Evolutionary conservation across 805 yeast species (phyloP).

Genomic region (Candida stauntonica): DNA sequence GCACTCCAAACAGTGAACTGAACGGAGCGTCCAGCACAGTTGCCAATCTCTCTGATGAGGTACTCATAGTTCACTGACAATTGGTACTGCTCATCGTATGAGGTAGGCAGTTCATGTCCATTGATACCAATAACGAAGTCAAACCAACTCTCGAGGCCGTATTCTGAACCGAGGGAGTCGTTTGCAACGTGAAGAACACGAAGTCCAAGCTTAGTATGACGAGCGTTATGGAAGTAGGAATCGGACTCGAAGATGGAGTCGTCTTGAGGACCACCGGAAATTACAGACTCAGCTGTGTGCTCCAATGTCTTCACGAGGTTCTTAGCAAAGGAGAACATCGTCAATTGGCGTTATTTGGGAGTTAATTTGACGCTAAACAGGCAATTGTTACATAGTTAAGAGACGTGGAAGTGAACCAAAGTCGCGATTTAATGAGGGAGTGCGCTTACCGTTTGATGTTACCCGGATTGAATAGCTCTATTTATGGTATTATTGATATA

Average conservation of each 20-base stretch:
- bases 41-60: conserved; percentile 39
- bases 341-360: neutral
- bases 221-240: conserved; percentile 26
- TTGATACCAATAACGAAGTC: conserved; percentile 83
- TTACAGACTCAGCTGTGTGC: conserved; percentile 31
- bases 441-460: too few species aligned
- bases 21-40: conserved; percentile 37
- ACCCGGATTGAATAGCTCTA: too few species aligned
- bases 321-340: conserved; percentile 61
- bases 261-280: conserved; percentile 25
- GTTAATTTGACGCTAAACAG: too few species aligned
- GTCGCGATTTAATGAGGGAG: too few species aligned
- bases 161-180: conserved; percentile 42
- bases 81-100: conserved; percentile 31
- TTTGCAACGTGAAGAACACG: conserved; percentile 49
- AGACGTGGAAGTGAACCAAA: too few species aligned
- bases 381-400: too few species aligned
- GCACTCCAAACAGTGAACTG: conserved; percentile 77
- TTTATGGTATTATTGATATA: too few species aligned
- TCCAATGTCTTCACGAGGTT: conserved; percentile 54
- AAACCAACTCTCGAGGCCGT: conserved; percentile 77
- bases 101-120: conserved; percentile 52
- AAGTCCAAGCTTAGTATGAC: conserved; percentile 43
- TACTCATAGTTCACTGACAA: conserved; percentile 40
- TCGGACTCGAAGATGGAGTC: conserved; percentile 23